Conservation (phyloP, 331 rosid species). For the Pyracantha coccinea region DNA sequence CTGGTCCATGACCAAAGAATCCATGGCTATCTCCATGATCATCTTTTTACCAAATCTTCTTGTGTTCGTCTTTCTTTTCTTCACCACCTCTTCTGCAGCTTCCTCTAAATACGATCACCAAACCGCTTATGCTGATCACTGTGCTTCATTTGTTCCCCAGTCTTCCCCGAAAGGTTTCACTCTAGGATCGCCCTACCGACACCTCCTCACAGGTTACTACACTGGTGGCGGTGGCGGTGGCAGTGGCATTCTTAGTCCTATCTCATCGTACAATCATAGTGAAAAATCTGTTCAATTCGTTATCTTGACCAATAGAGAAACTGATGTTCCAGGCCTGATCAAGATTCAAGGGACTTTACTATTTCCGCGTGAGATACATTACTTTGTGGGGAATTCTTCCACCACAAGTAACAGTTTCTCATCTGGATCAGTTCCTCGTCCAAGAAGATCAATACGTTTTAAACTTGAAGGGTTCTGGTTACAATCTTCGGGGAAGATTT, state of each 20-base stretch:
- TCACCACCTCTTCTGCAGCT: conserved; percentile 1
- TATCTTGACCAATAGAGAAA: not conserved
- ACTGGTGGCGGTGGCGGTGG: conserved; percentile 8
- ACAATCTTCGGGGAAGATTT: conserved; percentile 40
- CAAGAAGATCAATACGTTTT: not conserved
- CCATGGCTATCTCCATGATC: not conserved
- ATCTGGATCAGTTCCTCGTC: not conserved
- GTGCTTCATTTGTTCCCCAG: conserved; percentile 31
- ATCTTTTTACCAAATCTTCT: not conserved
- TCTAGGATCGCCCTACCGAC: not conserved
- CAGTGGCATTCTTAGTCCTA: not conserved
- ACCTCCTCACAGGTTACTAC: conserved; percentile 24
- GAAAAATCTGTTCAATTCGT: not conserved
- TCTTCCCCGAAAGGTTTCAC: not conserved
- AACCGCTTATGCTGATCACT: conserved; percentile 25
- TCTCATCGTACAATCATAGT: not conserved
- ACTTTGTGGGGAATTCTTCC: conserved; percentile 6
- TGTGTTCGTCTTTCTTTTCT: conserved; percentile 1
- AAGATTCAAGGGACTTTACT: conserved; percentile 15
- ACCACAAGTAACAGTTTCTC: not conserved
- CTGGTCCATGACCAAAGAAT: not conserved
- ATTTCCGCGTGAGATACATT: not conserved
- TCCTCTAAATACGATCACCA: not conserved
- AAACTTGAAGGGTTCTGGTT: conserved; percentile 55
- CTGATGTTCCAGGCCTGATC: conserved; percentile 22